phyloP scores from a whole-genome alignment of 495 filamentous ascomycete species.

The Staphylotrichum longicolle region DNA sequence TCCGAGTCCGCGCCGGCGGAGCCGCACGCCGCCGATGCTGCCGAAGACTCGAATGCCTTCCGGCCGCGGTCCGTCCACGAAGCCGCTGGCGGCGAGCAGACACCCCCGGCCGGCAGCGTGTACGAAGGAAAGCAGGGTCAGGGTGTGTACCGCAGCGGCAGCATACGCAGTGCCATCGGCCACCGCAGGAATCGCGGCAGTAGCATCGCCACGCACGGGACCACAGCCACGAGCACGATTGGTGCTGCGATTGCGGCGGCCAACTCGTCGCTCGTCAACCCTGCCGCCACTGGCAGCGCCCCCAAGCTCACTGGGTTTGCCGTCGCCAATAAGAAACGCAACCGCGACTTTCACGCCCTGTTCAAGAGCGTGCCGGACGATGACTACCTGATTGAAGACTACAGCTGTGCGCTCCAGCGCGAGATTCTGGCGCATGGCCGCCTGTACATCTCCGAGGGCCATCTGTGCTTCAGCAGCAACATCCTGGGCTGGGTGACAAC shows the following conservation, averaged over 20 bases:
- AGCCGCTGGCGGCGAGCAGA: slow-evolving; percentile 53
- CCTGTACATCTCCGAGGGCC: slow-evolving; percentile 93
- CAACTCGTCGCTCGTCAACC: slow-evolving; percentile 62
- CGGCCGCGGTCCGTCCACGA: slow-evolving; percentile 48
- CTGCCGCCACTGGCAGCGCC: slow-evolving; percentile 53
- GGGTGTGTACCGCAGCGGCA: slow-evolving; percentile 67
- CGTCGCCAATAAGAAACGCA: slow-evolving; percentile 91
- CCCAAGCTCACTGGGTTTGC: slow-evolving; percentile 91
- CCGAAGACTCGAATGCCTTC: slow-evolving; percentile 34
- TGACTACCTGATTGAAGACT: slow-evolving; percentile 97
- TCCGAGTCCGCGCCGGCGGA: slow-evolving; percentile 50
- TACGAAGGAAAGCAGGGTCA: slow-evolving; percentile 60
- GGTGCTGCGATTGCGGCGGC: slow-evolving; percentile 65
- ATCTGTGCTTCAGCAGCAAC: slow-evolving; percentile 98
- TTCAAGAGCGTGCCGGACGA: slow-evolving; percentile 98
- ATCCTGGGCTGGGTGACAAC: slow-evolving; percentile 98
- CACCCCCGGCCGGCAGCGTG: slow-evolving; percentile 63
- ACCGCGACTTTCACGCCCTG: slow-evolving; percentile 87
- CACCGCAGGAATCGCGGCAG: slow-evolving; percentile 74
- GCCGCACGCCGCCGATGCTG: slow-evolving; percentile 19
- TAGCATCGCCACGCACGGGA: slow-evolving; percentile 71
- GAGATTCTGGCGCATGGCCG: slow-evolving; percentile 94
- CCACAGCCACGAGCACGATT: slow-evolving; percentile 46
- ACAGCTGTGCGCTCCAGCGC: slow-evolving; percentile 91
- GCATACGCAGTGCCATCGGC: slow-evolving; percentile 76